These are phyloP conservation scores for Pyrenophora graminea DNA, from an alignment of 2,329 filamentous ascomycete genomes.

Conservation along the genomic window DNA sequence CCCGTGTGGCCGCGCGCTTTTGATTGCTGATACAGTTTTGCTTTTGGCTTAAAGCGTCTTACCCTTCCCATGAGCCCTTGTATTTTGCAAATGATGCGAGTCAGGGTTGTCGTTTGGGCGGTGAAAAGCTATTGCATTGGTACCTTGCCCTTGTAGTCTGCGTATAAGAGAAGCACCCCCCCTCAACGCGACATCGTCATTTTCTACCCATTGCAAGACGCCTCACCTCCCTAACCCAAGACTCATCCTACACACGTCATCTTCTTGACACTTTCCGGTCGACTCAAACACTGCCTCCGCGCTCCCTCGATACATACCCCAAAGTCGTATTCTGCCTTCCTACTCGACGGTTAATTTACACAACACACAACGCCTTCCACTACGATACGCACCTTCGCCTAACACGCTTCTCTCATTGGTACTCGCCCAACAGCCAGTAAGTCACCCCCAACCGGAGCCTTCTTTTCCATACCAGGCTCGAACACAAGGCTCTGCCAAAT, in stretches of 20 bases:
- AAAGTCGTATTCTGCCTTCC: conserved; percentile 19
- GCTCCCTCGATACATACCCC: background rate
- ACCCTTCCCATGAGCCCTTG: conserved; percentile 12
- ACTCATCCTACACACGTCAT: conserved; percentile 11
- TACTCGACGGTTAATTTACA: conserved; percentile 25
- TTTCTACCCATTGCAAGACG: conserved; percentile 9
- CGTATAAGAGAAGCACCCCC: conserved; percentile 33
- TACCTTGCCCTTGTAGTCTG: conserved; percentile 8
- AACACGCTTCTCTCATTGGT: conserved; percentile 20
- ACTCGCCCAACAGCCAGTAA: conserved; percentile 27
- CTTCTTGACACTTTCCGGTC: conserved; percentile 2
- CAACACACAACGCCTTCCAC: conserved; percentile 18
- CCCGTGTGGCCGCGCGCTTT: conserved; percentile 28
- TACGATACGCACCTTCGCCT: conserved; percentile 11
- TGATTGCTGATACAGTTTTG: conserved; percentile 30
- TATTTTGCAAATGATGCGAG: conserved; percentile 29
- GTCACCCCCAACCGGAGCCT: conserved; percentile 38
- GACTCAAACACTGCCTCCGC: conserved; percentile 13
- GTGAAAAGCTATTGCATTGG: conserved; percentile 20
- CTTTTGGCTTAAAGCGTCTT: conserved; percentile 35
- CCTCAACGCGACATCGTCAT: conserved; percentile 19
- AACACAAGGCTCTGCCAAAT: conserved; percentile 32
- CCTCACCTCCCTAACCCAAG: conserved; percentile 6
- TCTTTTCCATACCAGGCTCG: conserved; percentile 25
- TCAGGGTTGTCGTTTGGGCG: conserved; percentile 29